A percentile compares a stretch with the other conserved stretches of the same genome.
phyloP scores from a whole-genome alignment of 2,329 filamentous ascomycete genomes.

The Nemania serpens region DNA sequence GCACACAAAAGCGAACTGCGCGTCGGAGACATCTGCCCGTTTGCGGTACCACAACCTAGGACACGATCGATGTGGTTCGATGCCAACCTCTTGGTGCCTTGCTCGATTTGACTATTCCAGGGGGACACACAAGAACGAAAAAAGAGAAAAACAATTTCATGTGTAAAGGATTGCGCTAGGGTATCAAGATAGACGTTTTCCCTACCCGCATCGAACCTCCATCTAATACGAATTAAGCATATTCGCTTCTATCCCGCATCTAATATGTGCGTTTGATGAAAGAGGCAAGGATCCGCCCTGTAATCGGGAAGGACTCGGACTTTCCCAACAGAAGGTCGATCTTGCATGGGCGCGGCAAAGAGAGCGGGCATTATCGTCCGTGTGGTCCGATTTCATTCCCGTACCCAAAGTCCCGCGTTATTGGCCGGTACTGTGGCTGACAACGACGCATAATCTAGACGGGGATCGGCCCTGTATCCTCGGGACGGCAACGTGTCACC shows the following conservation, averaged over 20 bases:
- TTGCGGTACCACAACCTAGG: conserved; percentile 13
- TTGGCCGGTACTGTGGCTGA: conserved; percentile 20
- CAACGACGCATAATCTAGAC: conserved; percentile 27
- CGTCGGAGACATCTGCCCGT: conserved; percentile 25
- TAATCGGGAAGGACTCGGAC: conserved; percentile 8
- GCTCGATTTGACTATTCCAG: too few relatives aligned
- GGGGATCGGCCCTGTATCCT: conserved; percentile 27
- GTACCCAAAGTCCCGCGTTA: conserved; percentile 4
- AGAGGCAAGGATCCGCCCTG: conserved; percentile 22
- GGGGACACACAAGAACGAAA: neutral
- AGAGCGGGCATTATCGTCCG: conserved; percentile 18
- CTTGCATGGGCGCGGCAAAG: conserved; percentile 25
- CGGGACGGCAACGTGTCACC: conserved; percentile 38
- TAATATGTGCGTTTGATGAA: conserved; percentile 21
- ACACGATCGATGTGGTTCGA: conserved; percentile 32
- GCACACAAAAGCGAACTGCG: conserved; percentile 23
- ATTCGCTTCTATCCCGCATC: conserved; percentile 12
- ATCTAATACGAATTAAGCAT: conserved; percentile 20
- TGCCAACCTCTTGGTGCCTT: conserved; percentile 22
- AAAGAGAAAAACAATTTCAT: conserved; percentile 6
- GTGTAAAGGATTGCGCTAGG: conserved; percentile 5
- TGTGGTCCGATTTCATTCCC: conserved; percentile 16
- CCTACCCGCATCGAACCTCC: conserved; percentile 21
- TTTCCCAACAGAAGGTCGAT: conserved; percentile 16
- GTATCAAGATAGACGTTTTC: conserved; percentile 1